Evolutionary conservation across 805 yeast genomes (phyloP), one percentile per base, ranked within the genome.

Genomic region (Ogataea kodamae): DNA sequence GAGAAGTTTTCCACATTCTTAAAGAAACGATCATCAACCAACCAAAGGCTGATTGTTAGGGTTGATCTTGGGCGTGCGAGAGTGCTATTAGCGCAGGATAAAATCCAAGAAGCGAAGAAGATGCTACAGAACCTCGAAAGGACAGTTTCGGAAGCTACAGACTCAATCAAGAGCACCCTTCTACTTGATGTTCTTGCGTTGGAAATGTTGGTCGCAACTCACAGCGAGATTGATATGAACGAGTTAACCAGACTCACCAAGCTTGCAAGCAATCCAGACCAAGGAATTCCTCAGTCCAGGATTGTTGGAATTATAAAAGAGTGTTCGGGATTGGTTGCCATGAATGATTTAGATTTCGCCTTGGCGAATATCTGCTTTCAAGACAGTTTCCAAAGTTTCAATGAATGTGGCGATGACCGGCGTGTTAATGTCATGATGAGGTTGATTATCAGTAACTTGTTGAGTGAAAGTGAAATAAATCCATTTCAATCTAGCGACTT

Each of bases 401-500:
- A 78, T 15, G 67, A 63, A 30, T 68, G 79, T 22, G 90, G 88
- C 10, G 78, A 78, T 41, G 68, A 61, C 28, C 70, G 70, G 31
- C 72, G 87, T 45, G 63, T 75, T 9, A 63, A 64, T 22, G 72
- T 80, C 4, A 62, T 86, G 43, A 74, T 74, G 42, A 78, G 76
- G 55, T 67, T 79, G 36, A 75, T 80, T 2, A 50, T 85, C 13
- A 71, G 80, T 16, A 73, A 81, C 5, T 59, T 82, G 30, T 61
- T 85, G 26, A 67, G 76, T n/a, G 79, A 78, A 35, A 76, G 70
- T 26, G 79, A 74, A 42, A 73, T 82, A 34, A 77, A 79, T 48
- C 85, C 86, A 2, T 81, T 82, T 47, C 82, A 78, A 42, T 74
- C 85, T 0, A 83, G 77, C 49, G 90, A 82, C 54, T 78, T 84